Evolutionary conservation across 1,139 yeast genomes (phyloP).

Genomic region (Pichia kudriavzevii): DNA sequence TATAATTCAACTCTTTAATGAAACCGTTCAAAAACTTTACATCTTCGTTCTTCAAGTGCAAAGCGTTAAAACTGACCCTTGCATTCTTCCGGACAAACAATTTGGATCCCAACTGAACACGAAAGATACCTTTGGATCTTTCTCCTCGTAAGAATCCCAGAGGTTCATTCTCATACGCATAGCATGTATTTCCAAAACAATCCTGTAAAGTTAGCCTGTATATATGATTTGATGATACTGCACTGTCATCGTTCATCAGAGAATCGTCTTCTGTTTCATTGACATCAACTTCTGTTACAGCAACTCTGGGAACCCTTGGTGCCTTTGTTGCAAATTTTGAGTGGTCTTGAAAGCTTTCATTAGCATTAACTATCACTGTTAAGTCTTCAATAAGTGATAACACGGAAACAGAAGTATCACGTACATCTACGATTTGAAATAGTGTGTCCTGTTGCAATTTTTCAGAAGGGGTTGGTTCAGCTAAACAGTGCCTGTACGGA

Average conservation of each 20-base stretch:
- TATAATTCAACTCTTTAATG: conserved; percentile 28
- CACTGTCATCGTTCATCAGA: conserved; percentile 1
- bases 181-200: conserved; percentile 29
- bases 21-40: conserved; percentile 31
- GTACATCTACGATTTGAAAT: conserved; percentile 35
- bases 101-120: conserved; percentile 31
- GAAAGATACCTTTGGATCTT: conserved; percentile 20
- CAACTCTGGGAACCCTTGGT: conserved; percentile 14
- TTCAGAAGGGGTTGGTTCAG: conserved; percentile 8
- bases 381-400: conserved; percentile 31
- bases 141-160: conserved; percentile 20
- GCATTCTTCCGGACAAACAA: conserved; percentile 26
- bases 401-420: conserved; percentile 31
- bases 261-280: conserved; percentile 21
- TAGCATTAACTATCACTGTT: conserved; percentile 21
- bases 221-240: conserved; percentile 13
- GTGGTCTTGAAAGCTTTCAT: conserved; percentile 24
- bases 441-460: conserved; percentile 15
- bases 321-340: not conserved
- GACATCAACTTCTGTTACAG: conserved; percentile 15
- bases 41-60: conserved; percentile 19
- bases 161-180: conserved; percentile 32
- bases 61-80: conserved; percentile 19
- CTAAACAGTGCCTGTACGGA: conserved; percentile 10
- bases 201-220: conserved; percentile 35